phyloP scores from a whole-genome alignment of 1,284 basidiomycete genomes.

The Fomes fomentarius region DNA sequence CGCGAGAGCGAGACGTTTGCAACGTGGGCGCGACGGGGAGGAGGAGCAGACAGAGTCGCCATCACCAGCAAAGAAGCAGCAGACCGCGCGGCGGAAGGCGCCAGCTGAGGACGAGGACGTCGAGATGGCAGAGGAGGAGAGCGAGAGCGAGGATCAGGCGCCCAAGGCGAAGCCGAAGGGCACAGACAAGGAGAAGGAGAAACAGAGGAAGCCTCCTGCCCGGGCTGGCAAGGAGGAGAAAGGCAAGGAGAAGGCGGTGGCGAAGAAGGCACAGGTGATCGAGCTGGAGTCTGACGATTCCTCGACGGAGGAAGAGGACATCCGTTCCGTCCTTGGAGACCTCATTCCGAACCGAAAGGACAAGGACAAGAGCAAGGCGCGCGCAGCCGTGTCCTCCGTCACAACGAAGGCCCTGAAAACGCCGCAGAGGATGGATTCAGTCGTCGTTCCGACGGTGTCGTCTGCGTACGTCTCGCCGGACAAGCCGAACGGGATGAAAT shows the following conservation, averaged over 20 bases:
- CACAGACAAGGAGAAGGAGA: constrained; percentile 4
- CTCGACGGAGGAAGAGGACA: constrained; percentile 15
- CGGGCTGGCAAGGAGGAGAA: constrained; percentile 11
- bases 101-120: constrained; percentile 14
- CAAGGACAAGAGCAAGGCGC: constrained; percentile 10
- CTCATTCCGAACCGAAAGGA: constrained; percentile 12
- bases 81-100: not conserved
- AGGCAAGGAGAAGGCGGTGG: not conserved
- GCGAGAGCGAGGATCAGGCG: constrained; percentile 9
- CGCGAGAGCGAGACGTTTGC: constrained; percentile 3
- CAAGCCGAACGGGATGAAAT: constrained; percentile 13
- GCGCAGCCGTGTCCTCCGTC: not conserved
- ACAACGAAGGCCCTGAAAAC: constrained; percentile 4
- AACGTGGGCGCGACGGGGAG: not conserved
- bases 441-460: constrained; percentile 24
- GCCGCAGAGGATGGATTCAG: constrained; percentile 19
- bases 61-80: constrained; percentile 18
- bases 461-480: constrained; percentile 19
- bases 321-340: constrained; percentile 16
- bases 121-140: constrained; percentile 4
- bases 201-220: constrained; percentile 5
- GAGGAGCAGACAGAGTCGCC: constrained; percentile 8
- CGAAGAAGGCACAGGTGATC: constrained; percentile 8
- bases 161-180: constrained; percentile 9
- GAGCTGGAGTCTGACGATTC: no score